These are phyloP conservation scores for Chlamydomonas schloesseri DNA, from an alignment of 139 green algal species.

Conservation along the genomic window DNA sequence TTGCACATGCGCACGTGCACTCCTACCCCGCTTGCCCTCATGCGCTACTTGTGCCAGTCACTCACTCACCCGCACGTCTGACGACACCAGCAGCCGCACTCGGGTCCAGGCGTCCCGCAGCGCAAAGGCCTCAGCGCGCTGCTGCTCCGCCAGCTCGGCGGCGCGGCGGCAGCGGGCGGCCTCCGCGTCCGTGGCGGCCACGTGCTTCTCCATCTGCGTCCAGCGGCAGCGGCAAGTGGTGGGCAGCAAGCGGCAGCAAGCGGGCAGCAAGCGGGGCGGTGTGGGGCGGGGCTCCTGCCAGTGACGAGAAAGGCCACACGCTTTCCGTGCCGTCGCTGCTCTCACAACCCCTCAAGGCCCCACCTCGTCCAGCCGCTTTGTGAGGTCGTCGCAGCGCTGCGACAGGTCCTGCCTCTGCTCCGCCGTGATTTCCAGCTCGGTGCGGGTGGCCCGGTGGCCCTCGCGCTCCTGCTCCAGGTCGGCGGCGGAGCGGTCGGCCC, in stretches of 20 bases:
- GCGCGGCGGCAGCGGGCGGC: not conserved
- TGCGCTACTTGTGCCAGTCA: no score
- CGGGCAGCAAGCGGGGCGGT: not conserved
- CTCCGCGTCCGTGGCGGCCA: not conserved
- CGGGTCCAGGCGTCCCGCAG: conserved; percentile 30
- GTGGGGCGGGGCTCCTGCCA: not conserved
- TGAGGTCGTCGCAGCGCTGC: not conserved
- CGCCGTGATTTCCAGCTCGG: conserved; percentile 16
- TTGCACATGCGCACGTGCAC: no score
- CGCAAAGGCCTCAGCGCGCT: conserved; percentile 37
- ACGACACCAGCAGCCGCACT: conserved; percentile 5
- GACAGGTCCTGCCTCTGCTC: not conserved
- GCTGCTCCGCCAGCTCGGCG: conserved; percentile 24
- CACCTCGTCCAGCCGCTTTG: not conserved
- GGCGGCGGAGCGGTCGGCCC: not conserved
- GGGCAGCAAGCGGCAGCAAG: not conserved
- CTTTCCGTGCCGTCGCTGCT: no score
- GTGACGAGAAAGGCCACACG: no score
- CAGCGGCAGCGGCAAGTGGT: not conserved
- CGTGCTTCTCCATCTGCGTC: not conserved
- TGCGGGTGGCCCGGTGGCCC: not conserved
- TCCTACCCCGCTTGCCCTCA: no score
- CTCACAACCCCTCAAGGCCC: not conserved
- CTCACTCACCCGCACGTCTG: conserved; percentile 24
- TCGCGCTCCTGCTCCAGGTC: conserved; percentile 28